Conservation (phyloP, 2,329 filamentous ascomycete species). For the Diaporthe ampelina region DNA sequence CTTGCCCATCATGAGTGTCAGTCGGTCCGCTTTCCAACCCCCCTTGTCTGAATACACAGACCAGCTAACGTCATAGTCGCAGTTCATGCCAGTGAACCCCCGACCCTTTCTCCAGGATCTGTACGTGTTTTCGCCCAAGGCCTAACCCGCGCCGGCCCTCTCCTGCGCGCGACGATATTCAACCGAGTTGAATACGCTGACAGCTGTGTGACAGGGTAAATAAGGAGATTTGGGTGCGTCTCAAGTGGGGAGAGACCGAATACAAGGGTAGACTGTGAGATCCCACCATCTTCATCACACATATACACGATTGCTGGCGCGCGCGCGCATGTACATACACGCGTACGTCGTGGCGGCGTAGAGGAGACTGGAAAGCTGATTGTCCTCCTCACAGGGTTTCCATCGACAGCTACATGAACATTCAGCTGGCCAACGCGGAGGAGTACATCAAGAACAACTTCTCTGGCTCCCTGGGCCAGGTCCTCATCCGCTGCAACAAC, state of each 20-base stretch:
- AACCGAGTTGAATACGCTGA: conserved; percentile 17
- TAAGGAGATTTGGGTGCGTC: conserved; percentile 88
- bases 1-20: conserved; percentile 41
- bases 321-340: neutral
- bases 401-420: conserved; percentile 99
- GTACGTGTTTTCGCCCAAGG: conserved; percentile 63
- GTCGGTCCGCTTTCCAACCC: neutral
- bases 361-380: neutral
- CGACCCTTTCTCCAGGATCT: conserved; percentile 95
- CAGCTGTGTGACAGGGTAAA: conserved; percentile 73
- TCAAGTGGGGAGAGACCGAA: conserved; percentile 98
- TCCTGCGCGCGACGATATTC: conserved; percentile 6
- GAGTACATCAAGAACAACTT: conserved; percentile 92
- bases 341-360: neutral
- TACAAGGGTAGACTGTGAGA: conserved; percentile 85
- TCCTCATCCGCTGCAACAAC: conserved; percentile 93
- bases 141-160: conserved; percentile 70
- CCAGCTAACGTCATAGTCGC: conserved; percentile 12
- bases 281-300: neutral
- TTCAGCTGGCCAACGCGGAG: conserved; percentile 90
- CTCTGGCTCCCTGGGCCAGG: conserved; percentile 87
- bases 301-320: neutral
- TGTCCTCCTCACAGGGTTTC: conserved; percentile 63
- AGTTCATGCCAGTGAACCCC: conserved; percentile 96
- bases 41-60: neutral